Percentiles rank a stretch among this genome's conserved stretches.
Conservation (phyloP, 2,329 filamentous ascomycete species). For the Apiospora saccharicola region DNA sequence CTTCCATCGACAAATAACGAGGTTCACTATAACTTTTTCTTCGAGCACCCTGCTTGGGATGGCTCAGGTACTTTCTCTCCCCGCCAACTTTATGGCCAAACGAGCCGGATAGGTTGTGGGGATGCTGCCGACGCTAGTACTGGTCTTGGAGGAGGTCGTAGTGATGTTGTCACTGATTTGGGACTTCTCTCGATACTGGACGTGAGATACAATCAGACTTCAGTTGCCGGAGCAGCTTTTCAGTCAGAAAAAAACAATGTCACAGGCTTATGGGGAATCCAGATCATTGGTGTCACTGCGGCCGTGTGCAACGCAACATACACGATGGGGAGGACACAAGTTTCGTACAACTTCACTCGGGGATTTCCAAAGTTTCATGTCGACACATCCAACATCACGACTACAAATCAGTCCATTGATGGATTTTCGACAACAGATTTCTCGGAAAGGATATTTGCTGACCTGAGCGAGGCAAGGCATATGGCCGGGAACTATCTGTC, state of each 20-base stretch:
- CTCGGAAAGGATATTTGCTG: neutral
- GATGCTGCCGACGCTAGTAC: neutral
- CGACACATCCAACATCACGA: constrained; percentile 13
- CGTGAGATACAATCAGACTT: constrained; percentile 24
- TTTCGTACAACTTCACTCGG: constrained; percentile 12
- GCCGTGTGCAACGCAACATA: constrained; percentile 20
- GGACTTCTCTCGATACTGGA: constrained; percentile 20
- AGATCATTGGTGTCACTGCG: constrained; percentile 10
- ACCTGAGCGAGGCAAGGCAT: neutral
- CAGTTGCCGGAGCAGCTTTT: neutral
- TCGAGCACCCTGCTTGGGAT: neutral
- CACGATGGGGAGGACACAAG: constrained; percentile 18
- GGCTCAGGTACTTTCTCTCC: neutral
- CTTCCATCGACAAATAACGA: neutral
- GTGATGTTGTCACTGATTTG: neutral
- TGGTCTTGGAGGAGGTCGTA: neutral
- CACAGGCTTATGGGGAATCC: constrained; percentile 21
- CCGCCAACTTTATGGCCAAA: neutral
- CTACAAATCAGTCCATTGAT: neutral
- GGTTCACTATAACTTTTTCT: neutral
- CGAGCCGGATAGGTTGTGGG: neutral
- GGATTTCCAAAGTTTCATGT: neutral
- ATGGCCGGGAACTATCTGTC: constrained; percentile 24
- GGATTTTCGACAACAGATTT: neutral
- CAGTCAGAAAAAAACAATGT: neutral